Base-by-base conservation (phyloP, 192 early-diverging fungal species). In the Spizellomyces punctatus region DNA sequence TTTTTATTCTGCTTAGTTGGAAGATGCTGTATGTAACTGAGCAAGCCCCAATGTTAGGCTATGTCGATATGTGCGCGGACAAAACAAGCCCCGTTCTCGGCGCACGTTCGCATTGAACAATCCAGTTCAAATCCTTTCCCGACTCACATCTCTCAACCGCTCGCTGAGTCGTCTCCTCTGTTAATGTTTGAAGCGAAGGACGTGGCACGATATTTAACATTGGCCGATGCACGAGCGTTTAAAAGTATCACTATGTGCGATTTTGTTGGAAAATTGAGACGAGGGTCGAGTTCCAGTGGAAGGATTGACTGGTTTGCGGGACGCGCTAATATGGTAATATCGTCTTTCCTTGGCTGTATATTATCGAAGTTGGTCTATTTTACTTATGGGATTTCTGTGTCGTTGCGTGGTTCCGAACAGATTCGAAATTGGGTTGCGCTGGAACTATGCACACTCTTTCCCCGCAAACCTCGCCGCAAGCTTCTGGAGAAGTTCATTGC, bases 401-500 rank as follows among this genome's bases (percentile, higher is more conserved):
- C 0, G 3, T 36, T 36, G 27, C 27, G 27, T 36, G 54, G 7
- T 56, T 1, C 21, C 19, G 8, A 46, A 12, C 17, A 36, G 22
- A 60, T 71, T 22, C 58, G 86, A 36, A 86, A 89, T 66, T 89
- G 87, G 86, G 79, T 88, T 9, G 76, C 85, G 0, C 72, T 85
- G 43, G 88, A 89, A 66, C 78, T 89, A 19, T 79, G 83, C 63
- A 83, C 76, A 21, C 41, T 79, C 6, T 70, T 64, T 16, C 59
- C 67, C 12, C 59, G 70, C 17, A 88, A 89, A 71, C 66, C 52
- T 0, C 65, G 88, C 22, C 76, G 79, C 22, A 69, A 76, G 55
- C 48, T 89, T 43, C 72, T 89, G 47, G 81, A 82, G 22, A 87
- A 87, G 72, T 86, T 88, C 49, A 88, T 89, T 55, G 74, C 78